phyloP scores from a whole-genome alignment of 2,329 filamentous ascomycete genomes.

The Phoma sp. region DNA sequence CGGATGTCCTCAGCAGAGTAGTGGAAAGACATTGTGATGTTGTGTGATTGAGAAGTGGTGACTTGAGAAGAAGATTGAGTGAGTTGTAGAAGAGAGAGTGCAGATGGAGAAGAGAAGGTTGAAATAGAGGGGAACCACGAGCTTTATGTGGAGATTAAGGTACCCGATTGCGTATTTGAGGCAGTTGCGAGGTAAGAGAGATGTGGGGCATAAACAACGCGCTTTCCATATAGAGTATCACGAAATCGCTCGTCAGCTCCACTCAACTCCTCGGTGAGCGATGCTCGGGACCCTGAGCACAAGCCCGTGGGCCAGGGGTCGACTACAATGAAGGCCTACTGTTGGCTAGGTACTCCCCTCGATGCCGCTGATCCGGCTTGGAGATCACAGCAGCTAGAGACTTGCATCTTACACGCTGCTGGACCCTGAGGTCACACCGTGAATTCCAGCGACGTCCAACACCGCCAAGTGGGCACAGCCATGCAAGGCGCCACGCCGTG shows the following conservation, averaged over 20 bases:
- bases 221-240: conserved; percentile 10
- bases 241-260: conserved; percentile 16
- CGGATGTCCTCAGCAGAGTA: conserved; percentile 53
- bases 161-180: conserved; percentile 8
- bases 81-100: not conserved
- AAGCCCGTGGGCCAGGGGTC: conserved; percentile 5
- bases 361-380: conserved; percentile 18
- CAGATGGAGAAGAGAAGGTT: not conserved
- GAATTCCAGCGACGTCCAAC: conserved; percentile 1
- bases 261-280: conserved; percentile 12
- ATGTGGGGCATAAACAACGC: conserved; percentile 10
- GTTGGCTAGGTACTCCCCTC: conserved; percentile 3
- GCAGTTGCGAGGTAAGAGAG: conserved; percentile 11
- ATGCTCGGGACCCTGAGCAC: conserved; percentile 1
- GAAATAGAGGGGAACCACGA: conserved; percentile 3
- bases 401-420: conserved; percentile 5
- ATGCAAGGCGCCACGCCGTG: conserved; percentile 21
- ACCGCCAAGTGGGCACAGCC: conserved; percentile 19
- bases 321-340: not conserved
- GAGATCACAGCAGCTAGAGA: conserved; percentile 12
- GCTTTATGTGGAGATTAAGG: conserved; percentile 13
- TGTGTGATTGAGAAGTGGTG: not conserved
- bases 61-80: not conserved
- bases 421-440: conserved; percentile 16
- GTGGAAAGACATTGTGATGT: conserved; percentile 54